Conservation (phyloP, 371 early-diverging fungal genomes). For the Gilbertella persicaria region DNA sequence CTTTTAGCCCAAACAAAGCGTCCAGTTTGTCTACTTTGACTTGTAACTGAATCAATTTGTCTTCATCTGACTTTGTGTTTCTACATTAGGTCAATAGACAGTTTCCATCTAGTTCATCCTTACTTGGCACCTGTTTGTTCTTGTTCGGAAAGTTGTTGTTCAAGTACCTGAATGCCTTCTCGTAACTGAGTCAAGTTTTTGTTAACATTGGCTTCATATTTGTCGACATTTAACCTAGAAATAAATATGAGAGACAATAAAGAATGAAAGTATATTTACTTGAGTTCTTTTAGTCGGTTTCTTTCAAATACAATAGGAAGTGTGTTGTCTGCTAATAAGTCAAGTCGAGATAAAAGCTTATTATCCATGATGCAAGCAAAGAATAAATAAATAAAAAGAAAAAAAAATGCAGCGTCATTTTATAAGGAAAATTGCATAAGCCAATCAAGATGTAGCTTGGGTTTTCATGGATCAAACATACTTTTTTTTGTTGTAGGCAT, state of each 20-base stretch:
- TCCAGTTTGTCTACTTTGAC: slow-evolving; percentile 66
- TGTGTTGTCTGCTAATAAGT: slow-evolving; percentile 64
- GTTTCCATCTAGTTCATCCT: neutral
- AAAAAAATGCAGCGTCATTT: too few relatives aligned
- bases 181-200: slow-evolving; percentile 58
- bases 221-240: slow-evolving; percentile 54
- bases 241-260: neutral
- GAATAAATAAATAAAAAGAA: too few relatives aligned
- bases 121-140: slow-evolving; percentile 63
- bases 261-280: slow-evolving; percentile 18
- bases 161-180: slow-evolving; percentile 58
- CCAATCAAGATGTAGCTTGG: too few relatives aligned
- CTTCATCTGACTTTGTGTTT: slow-evolving; percentile 60
- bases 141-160: slow-evolving; percentile 60
- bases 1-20: slow-evolving; percentile 53
- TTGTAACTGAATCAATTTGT: slow-evolving; percentile 60
- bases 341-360: slow-evolving; percentile 55
- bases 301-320: slow-evolving; percentile 62
- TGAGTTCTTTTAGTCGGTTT: slow-evolving; percentile 57
- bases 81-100: slow-evolving; percentile 18
- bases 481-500: too few relatives aligned
- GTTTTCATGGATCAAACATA: too few relatives aligned
- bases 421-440: too few relatives aligned
- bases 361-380: slow-evolving; percentile 38
- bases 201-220: slow-evolving; percentile 59